phyloP scores from a whole-genome alignment of 2,329 filamentous ascomycete genomes.

The Talaromyces sp. region DNA sequence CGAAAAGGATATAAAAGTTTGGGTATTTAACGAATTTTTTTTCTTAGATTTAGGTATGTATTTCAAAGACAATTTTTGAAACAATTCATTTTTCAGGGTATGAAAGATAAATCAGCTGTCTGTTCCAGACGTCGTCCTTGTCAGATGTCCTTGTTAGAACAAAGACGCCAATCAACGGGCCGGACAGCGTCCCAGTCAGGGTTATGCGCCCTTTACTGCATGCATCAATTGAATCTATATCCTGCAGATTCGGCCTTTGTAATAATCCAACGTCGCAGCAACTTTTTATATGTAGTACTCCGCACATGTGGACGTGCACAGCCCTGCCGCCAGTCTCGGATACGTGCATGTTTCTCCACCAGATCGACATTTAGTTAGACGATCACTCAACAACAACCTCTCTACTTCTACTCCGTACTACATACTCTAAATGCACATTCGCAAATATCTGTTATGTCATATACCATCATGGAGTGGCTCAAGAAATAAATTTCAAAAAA shows the following conservation, averaged over 20 bases:
- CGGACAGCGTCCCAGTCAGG: neutral
- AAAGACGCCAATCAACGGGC: neutral
- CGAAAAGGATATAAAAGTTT: neutral
- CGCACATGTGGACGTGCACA: neutral
- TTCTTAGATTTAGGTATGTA: neutral
- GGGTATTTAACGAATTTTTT: neutral
- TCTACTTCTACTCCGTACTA: neutral
- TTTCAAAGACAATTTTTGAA: neutral
- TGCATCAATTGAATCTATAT: neutral
- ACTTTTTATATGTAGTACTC: too few relatives aligned
- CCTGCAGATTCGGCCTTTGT: neutral
- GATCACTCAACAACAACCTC: neutral
- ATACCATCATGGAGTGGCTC: slow-evolving; percentile 9
- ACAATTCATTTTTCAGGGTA: neutral
- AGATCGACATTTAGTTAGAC: neutral
- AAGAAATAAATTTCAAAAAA: neutral
- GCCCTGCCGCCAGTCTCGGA: slow-evolving; percentile 1
- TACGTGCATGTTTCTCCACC: neutral
- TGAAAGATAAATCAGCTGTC: neutral
- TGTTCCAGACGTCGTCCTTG: neutral
- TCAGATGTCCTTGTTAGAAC: neutral
- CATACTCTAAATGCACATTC: neutral
- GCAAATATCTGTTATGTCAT: neutral
- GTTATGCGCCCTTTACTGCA: neutral
- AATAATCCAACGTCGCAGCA: too few relatives aligned